Conservation (phyloP, 2,329 filamentous ascomycete genomes). For the Coniella lustricola region DNA sequence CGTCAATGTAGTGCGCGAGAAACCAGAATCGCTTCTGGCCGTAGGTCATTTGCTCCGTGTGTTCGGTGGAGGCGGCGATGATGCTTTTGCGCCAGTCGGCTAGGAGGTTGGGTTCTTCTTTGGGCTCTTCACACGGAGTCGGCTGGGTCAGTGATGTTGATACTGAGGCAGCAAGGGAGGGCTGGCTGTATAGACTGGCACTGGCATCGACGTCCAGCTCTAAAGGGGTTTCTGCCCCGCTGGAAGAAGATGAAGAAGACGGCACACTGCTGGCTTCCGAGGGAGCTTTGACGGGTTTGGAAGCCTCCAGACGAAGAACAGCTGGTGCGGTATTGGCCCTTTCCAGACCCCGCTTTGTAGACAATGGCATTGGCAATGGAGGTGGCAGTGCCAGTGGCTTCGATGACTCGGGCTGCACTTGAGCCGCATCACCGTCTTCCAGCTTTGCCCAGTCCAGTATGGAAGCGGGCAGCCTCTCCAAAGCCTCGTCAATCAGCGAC, state of each 20-base stretch:
- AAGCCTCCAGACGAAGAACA: no score
- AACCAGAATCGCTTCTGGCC: slow-evolving; percentile 36
- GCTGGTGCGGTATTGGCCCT: no score
- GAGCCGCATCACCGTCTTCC: neutral
- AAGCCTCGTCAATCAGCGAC: neutral
- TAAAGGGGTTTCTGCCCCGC: no score
- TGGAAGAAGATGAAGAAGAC: no score
- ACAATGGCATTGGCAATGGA: no score
- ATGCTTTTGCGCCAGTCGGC: neutral
- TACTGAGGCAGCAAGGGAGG: neutral
- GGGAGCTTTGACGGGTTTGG: no score
- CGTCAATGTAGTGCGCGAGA: slow-evolving; percentile 24
- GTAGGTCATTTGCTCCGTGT: slow-evolving; percentile 26
- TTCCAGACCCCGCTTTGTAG: no score
- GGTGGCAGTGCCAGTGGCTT: no score
- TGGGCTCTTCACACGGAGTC: neutral
- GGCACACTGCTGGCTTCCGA: no score
- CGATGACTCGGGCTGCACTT: no score
- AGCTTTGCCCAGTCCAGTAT: neutral
- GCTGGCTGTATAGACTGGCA: neutral
- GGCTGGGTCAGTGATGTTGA: neutral
- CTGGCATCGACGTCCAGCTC: neutral
- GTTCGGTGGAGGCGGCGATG: neutral
- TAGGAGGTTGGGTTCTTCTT: neutral
- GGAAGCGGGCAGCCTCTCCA: neutral